Base-by-base conservation (phyloP, 176 grass and related monocot genomes). In the Leersia perrieri region DNA sequence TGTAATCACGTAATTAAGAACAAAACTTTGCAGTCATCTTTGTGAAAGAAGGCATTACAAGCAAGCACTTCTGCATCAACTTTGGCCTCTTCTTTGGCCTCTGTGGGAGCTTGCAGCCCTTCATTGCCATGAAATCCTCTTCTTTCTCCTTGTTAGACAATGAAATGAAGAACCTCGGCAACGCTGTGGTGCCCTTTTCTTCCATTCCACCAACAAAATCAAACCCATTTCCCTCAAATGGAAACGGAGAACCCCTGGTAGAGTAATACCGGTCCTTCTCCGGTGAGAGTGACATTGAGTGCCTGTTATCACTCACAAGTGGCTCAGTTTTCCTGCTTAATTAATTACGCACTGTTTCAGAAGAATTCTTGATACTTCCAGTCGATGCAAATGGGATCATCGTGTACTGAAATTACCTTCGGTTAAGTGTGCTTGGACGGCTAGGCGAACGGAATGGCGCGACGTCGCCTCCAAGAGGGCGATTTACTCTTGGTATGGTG, bases 81-180 rank as follows among this genome's bases (percentile, higher is more conserved):
- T 99, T 99, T 25, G 97, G 94, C 76, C 97, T 89, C 82, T 99
- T 99, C 86, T 99, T 99, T 13, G 97, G 97, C 84, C 97, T 93
- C 75, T 99, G 97, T 18, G 97, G 97, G 63, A 96, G 89, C 62
- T 95, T 99, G 77, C 93, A 99, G n/a, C 97, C 97, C 74, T 99
- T 99, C 97, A 99, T 99, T 8, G 85, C 85, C 88, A 99, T 85
- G 77, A 99, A 99, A 55, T 99, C 97, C 84, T 99, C 97, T 69
- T 99, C 97, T 77, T 99, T 99, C 83, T 99, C 93, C 88, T 99
- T 99, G 38, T 91, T 99, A n/a, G 97, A 99, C 73, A 99, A 77
- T 11, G 97, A 86, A 36, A 99, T 89, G 82, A 96, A 99, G 87
- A 99, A 99, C 47, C 90, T 89, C 0, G 97, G 91, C 65, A 96